These are phyloP conservation scores for Venturia effusa DNA, from an alignment of 2,329 filamentous ascomycete species.

Conservation along the genomic window DNA sequence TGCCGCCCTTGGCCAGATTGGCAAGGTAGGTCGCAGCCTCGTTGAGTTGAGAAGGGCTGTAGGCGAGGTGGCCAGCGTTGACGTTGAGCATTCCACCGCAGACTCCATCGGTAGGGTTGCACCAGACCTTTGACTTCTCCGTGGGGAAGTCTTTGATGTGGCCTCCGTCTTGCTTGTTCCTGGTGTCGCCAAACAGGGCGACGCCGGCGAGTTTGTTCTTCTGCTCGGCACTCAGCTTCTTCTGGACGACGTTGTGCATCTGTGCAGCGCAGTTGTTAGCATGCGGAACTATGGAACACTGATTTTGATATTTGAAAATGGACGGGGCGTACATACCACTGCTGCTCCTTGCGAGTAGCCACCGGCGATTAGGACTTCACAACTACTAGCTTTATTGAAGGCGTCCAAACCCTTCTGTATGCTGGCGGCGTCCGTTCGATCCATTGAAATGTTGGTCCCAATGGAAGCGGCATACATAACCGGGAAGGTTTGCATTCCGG, in stretches of 20 bases:
- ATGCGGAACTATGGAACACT: too few relatives aligned
- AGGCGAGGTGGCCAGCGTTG: slow-evolving; percentile 27
- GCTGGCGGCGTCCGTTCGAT: slow-evolving; percentile 7
- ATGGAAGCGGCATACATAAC: slow-evolving; percentile 4
- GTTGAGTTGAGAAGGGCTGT: slow-evolving; percentile 14
- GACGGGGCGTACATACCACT: not conserved
- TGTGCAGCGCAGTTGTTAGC: not conserved
- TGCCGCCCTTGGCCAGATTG: not conserved
- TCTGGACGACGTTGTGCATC: slow-evolving; percentile 9
- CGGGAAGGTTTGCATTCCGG: not conserved
- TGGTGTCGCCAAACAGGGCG: slow-evolving; percentile 33
- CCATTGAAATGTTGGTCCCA: slow-evolving; percentile 1
- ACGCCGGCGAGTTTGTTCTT: slow-evolving; percentile 24
- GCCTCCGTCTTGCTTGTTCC: slow-evolving; percentile 32
- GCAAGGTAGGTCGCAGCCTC: slow-evolving; percentile 5
- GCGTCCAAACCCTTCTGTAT: slow-evolving; percentile 4
- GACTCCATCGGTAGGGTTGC: slow-evolving; percentile 26
- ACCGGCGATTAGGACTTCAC: slow-evolving; percentile 1
- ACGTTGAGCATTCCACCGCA: slow-evolving; percentile 29
- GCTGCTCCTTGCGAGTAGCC: slow-evolving; percentile 11
- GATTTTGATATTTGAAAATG: too few relatives aligned
- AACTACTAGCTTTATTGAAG: slow-evolving; percentile 6
- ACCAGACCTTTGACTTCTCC: slow-evolving; percentile 29
- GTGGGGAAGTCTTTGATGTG: slow-evolving; percentile 28
- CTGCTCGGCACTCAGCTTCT: not conserved